Conservation (phyloP, 352 stramenopile genomes). For the Phytophthora constricta region DNA sequence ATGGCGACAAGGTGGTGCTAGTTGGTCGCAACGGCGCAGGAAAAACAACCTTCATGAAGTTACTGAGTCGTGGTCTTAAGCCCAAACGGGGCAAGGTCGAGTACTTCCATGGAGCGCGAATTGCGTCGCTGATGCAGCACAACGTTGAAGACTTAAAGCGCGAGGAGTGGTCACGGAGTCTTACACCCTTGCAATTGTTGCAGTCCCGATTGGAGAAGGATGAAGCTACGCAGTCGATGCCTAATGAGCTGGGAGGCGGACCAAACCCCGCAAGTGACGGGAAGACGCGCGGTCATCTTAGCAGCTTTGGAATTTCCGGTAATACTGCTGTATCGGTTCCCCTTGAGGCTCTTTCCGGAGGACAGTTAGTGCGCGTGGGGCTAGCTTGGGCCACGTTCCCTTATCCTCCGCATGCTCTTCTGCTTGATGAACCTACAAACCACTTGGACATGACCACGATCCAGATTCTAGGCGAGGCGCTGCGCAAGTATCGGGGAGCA, state of each 20-base stretch:
- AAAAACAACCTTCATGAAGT: conserved; percentile 95
- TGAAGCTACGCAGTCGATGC: conserved; percentile 20
- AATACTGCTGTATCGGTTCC: conserved; percentile 41
- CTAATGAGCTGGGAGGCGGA: background rate
- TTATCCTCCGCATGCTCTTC: conserved; percentile 90
- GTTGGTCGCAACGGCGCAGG: conserved; percentile 87
- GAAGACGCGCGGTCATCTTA: conserved; percentile 52
- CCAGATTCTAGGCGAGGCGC: conserved; percentile 66
- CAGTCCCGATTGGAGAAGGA: conserved; percentile 44
- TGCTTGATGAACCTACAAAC: conserved; percentile 94
- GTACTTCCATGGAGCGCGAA: conserved; percentile 54
- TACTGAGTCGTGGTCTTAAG: conserved; percentile 87
- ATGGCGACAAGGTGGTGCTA: conserved; percentile 84
- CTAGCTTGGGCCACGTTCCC: conserved; percentile 68
- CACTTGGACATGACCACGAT: conserved; percentile 93
- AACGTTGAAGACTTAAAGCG: conserved; percentile 69
- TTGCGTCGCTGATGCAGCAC: conserved; percentile 68
- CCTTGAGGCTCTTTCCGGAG: conserved; percentile 51
- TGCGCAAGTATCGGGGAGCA: conserved; percentile 60
- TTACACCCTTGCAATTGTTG: conserved; percentile 57
- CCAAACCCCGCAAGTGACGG: conserved; percentile 29
- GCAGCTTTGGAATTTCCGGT: conserved; percentile 54
- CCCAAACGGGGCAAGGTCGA: conserved; percentile 51
- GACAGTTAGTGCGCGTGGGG: conserved; percentile 58
- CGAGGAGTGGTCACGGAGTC: conserved; percentile 46